A percentile compares a stretch with the other conserved stretches of the same genome.
Evolutionary conservation across 2,329 filamentous ascomycete species (phyloP).

Genomic region (Xylaria hypoxylon): DNA sequence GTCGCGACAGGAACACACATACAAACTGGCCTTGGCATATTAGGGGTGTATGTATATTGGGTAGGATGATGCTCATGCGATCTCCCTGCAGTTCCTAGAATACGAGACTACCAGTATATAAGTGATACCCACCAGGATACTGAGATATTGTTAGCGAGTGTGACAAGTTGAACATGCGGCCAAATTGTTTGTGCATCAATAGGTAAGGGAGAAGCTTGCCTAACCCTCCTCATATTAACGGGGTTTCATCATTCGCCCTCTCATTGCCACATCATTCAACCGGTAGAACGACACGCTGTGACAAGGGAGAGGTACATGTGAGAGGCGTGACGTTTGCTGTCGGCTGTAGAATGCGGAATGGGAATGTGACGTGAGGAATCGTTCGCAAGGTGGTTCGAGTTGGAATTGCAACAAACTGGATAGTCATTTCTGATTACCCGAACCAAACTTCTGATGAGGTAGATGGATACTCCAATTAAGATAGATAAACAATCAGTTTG

Average conservation of each 20-base stretch:
- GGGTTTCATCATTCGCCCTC: conserved; percentile 2
- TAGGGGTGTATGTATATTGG: not conserved
- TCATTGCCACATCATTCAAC: not conserved
- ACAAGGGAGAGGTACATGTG: not conserved
- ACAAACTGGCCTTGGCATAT: not conserved
- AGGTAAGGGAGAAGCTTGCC: conserved; percentile 9
- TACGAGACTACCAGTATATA: too few relatives aligned
- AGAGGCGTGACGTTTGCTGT: too few relatives aligned
- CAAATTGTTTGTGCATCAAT: conserved; percentile 1
- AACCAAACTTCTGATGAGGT: not conserved
- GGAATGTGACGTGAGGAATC: not conserved
- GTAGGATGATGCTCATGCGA: too few relatives aligned
- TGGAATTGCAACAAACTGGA: not conserved
- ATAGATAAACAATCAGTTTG: not conserved
- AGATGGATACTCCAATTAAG: not conserved
- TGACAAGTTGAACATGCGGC: not conserved
- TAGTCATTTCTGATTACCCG: too few relatives aligned
- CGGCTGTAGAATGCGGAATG: not conserved
- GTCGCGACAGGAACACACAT: too few relatives aligned
- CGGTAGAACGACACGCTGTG: not conserved
- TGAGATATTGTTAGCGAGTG: not conserved
- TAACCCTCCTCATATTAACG: not conserved
- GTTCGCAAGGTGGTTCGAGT: not conserved
- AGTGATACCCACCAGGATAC: not conserved
- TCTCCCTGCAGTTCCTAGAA: too few relatives aligned